Base-by-base conservation (phyloP, 2,329 filamentous ascomycete genomes). In the Exophiala sp. region DNA sequence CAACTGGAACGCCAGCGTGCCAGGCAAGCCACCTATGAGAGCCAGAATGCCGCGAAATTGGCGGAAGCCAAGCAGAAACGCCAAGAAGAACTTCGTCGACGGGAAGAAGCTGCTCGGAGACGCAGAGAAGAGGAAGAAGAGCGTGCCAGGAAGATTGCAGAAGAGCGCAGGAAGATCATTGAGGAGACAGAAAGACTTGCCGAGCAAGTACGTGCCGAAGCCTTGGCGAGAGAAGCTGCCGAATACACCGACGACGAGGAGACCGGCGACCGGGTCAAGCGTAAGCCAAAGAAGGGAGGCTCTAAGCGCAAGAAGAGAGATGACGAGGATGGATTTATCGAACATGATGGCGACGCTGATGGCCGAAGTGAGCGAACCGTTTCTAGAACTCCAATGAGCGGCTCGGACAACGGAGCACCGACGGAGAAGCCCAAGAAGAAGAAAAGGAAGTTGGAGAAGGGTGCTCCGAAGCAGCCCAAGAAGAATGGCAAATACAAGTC, bases 21-120 rank as follows among this genome's bases (percentile, higher is more conserved):
- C 58, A 85, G 81, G 59, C 93, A 98, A 66, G 84, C 81, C 56
- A 87, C 94, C 56, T 97, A 95, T 67, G 93, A 98, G 67, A 85
- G 89, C 62, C 88, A 87, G 73, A 96, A 97, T 65, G 88, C 89
- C 29, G 82, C 86, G 62, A 94, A 93, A 67, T 79, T 97, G 2
- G 80, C 85, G 55, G 83, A 88, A 46, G 90, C 93, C 6, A 79
- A 86, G 29, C 81, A 86, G 61, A 79, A 82, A 54, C 85, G 91
- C 46, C 86, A 97, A 61, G 85, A 83, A 2, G 90, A 95, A 66
- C 73, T 90, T 16, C 79, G 77, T 53, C 81, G 80, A 53, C 83
- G 88, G 5, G 89, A 95, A 65, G 89, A 89, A 57, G 82, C 83
- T 64, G 81, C 83, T 37, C 75, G 81, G 58, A 81, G 79, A 60